Conservation (phyloP, 805 yeast species). For the Saccharomycopsis sp. region DNA sequence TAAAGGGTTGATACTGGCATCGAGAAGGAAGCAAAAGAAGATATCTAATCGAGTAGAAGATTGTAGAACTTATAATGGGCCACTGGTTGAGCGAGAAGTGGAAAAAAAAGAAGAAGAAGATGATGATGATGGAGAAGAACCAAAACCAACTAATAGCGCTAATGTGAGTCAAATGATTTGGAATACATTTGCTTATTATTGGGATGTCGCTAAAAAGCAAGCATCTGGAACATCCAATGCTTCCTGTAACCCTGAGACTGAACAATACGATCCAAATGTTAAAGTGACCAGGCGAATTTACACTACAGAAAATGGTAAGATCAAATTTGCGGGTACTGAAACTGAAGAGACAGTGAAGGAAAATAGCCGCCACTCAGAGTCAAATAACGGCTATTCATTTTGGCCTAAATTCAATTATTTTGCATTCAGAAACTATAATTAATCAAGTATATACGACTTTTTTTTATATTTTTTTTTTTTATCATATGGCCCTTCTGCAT, state of each 20-base stretch:
- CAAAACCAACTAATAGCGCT: neutral
- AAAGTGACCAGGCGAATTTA: neutral
- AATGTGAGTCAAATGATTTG: constrained; percentile 1
- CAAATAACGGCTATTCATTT: no score
- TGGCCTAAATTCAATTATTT: no score
- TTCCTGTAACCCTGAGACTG: no score
- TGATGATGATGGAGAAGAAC: neutral
- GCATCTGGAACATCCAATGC: neutral
- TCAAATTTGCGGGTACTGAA: neutral
- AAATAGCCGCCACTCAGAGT: no score
- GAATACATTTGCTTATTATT: neutral
- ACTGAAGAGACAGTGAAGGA: no score
- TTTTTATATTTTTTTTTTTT: no score
- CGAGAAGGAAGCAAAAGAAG: neutral
- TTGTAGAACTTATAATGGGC: neutral
- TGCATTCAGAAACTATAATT: no score
- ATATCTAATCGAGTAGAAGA: neutral
- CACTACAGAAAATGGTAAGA: neutral
- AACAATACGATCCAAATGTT: neutral
- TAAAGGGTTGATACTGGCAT: neutral
- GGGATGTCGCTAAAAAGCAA: neutral
- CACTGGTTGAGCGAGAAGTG: neutral
- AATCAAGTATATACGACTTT: no score
- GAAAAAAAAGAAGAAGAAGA: neutral
- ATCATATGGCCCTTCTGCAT: no score